Percentiles rank a stretch among this genome's conserved stretches.
phyloP scores from a whole-genome alignment of 1,284 basidiomycete genomes.

The Mycosarcoma mackinlayi region DNA sequence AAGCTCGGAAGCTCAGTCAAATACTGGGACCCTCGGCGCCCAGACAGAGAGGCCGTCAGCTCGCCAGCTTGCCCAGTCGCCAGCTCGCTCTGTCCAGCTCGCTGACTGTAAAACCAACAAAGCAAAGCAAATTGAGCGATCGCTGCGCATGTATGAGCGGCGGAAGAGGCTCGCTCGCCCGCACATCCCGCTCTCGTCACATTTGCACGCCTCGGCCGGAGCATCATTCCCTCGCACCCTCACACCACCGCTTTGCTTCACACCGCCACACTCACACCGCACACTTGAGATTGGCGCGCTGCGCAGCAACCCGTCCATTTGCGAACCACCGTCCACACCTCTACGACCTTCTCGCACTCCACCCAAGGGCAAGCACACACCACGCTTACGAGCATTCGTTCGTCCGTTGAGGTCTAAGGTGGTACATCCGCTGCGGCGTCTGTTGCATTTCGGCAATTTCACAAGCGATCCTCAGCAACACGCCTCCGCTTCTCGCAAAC shows the following conservation, averaged over 20 bases:
- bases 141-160: constrained; percentile 7
- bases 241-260: too few species aligned
- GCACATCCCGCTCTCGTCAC: neutral
- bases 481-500: too few species aligned
- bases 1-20: constrained; percentile 2
- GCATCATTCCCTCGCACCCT: constrained; percentile 5
- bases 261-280: neutral
- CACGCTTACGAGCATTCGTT: too few species aligned
- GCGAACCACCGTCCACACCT: neutral
- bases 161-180: neutral
- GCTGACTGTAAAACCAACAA: constrained; percentile 2
- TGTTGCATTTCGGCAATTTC: too few species aligned
- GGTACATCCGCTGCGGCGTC: too few species aligned
- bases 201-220: constrained; percentile 1
- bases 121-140: constrained; percentile 4
- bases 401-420: neutral
- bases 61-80: neutral
- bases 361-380: neutral
- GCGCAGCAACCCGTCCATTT: neutral
- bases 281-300: neutral
- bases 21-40: too few species aligned
- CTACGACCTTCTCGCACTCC: neutral
- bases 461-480: too few species aligned
- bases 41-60: neutral
- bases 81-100: too few species aligned